Evolutionary conservation across 2,329 filamentous ascomycete species (phyloP).

Genomic region (Mycosphaerella sp.): DNA sequence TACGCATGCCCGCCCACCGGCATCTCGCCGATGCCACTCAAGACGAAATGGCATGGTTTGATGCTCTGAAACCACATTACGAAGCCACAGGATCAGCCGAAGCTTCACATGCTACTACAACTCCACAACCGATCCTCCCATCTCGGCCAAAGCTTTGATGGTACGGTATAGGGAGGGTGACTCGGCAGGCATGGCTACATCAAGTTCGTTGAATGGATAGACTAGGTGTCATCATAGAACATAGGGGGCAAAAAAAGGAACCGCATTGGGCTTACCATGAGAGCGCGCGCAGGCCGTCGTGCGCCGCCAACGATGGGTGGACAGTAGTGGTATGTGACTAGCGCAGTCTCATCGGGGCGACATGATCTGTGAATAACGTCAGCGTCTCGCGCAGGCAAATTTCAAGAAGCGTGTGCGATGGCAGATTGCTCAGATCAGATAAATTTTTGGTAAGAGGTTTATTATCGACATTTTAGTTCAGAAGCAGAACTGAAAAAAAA

Average conservation of each 20-base stretch:
- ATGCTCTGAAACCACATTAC: constrained; percentile 34
- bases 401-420: not conserved
- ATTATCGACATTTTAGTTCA: constrained; percentile 34
- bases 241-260: not conserved
- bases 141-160: constrained; percentile 19
- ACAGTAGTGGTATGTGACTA: too few relatives aligned
- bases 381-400: not conserved
- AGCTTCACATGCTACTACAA: constrained; percentile 25
- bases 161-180: constrained; percentile 36
- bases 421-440: constrained; percentile 29
- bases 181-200: constrained; percentile 34
- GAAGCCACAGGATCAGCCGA: constrained; percentile 19
- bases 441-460: constrained; percentile 35
- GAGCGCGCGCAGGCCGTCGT: not conserved
- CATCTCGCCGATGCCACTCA: constrained; percentile 30
- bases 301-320: too few relatives aligned
- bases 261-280: not conserved
- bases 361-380: not conserved
- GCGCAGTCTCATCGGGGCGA: not conserved
- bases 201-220: constrained; percentile 38
- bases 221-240: constrained; percentile 35
- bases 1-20: constrained; percentile 36
- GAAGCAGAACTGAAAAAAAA: constrained; percentile 39
- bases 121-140: constrained; percentile 38
- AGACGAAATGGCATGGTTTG: constrained; percentile 31